Percentiles rank a stretch among this genome's conserved stretches.
Conservation (phyloP, 345 rosid genomes). For the Limnanthes douglasii region DNA sequence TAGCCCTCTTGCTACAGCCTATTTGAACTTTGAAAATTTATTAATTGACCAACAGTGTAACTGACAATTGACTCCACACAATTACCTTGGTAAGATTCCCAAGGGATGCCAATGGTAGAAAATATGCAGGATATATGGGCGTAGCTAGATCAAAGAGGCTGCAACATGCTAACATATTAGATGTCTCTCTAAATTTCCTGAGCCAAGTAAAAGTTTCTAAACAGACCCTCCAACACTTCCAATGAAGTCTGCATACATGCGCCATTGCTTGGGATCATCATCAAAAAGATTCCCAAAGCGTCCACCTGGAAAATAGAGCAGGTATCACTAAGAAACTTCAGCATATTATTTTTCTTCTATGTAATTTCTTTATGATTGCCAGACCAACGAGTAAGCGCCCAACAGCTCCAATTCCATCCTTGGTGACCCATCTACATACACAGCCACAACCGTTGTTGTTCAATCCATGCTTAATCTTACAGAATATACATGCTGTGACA, state of each 20-base stretch:
- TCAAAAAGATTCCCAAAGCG: constrained; percentile 85
- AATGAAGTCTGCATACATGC: constrained; percentile 97
- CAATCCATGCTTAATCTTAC: constrained; percentile 1
- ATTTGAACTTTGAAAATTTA: constrained; percentile 7
- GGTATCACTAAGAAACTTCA: constrained; percentile 4
- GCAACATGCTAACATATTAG: constrained; percentile 13
- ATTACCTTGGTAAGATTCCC: constrained; percentile 98
- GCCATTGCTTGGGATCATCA: constrained; percentile 98
- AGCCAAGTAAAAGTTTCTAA: constrained; percentile 1
- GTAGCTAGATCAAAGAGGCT: constrained; percentile 91
- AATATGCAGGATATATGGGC: constrained; percentile 81
- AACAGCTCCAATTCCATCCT: constrained; percentile 95
- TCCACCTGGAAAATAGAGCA: constrained; percentile 48
- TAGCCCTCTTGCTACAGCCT: constrained; percentile 95
- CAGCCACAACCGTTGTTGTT: constrained; percentile 9
- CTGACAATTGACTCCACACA: too few species aligned
- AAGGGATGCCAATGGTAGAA: constrained; percentile 77
- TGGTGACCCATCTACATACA: constrained; percentile 85
- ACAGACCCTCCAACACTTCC: constrained; percentile 95
- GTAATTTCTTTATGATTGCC: constrained; percentile 13
- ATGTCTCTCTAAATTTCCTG: background rate
- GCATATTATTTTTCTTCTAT: background rate
- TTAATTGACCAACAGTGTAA: background rate
- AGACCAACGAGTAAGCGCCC: constrained; percentile 90
- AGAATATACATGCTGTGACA: constrained; percentile 3